phyloP scores from a whole-genome alignment of 164 flowering plant species.

The Malania oleifera region DNA sequence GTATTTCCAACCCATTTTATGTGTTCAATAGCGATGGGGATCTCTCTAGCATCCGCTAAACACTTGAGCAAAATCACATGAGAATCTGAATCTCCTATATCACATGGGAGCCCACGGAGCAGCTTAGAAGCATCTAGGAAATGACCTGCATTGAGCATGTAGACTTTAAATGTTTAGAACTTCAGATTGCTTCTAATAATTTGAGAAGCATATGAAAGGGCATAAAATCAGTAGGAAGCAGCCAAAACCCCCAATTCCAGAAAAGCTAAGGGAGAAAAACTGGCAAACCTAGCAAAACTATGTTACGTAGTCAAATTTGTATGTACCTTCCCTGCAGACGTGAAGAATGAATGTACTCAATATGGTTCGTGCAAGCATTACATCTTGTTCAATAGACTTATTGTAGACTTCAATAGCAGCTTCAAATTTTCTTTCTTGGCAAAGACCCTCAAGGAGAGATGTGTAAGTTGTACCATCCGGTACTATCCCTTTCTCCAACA shows the following conservation, averaged over 20 bases:
- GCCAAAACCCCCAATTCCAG: neutral
- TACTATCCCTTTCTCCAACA: constrained; percentile 56
- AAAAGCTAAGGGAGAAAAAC: neutral
- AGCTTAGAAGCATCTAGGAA: constrained; percentile 46
- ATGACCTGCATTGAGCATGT: constrained; percentile 41
- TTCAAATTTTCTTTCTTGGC: constrained; percentile 49
- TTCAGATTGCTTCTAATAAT: neutral
- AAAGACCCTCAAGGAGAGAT: constrained; percentile 62
- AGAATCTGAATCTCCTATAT: constrained; percentile 24
- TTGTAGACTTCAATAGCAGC: constrained; percentile 49
- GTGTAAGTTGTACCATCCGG: constrained; percentile 57
- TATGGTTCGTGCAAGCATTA: constrained; percentile 30
- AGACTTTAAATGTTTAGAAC: neutral
- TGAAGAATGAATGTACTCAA: constrained; percentile 38
- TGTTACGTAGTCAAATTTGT: neutral
- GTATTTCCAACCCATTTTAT: constrained; percentile 36
- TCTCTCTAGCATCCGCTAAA: constrained; percentile 54
- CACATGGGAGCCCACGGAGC: constrained; percentile 26
- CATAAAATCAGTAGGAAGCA: neutral
- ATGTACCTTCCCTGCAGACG: constrained; percentile 62
- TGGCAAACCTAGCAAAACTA: neutral
- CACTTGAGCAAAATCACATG: constrained; percentile 56
- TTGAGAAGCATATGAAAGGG: neutral
- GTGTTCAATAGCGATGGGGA: constrained; percentile 50
- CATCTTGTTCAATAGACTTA: constrained; percentile 48